Percentiles rank a stretch among this genome's conserved stretches.
Evolutionary conservation across 2,329 filamentous ascomycete species (phyloP).

Genomic region (Epichloe festucae): DNA sequence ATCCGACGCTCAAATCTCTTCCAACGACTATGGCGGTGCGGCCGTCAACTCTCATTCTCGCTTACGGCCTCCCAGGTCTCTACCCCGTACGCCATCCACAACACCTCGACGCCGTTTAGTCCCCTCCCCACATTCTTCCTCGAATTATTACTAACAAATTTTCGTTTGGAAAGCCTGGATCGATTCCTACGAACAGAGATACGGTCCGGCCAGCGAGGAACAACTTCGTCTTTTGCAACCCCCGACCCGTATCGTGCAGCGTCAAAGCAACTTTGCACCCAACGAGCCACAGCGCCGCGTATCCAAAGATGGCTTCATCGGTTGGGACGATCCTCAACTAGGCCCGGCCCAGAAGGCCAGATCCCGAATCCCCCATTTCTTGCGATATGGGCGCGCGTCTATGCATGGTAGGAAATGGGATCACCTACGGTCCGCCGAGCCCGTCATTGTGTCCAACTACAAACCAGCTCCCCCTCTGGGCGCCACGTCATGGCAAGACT

Average conservation of each 20-base stretch:
- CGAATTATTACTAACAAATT: slow-evolving; percentile 19
- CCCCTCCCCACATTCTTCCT: neutral
- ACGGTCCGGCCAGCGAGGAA: slow-evolving; percentile 24
- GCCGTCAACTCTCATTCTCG: slow-evolving; percentile 9
- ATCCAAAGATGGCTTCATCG: slow-evolving; percentile 35
- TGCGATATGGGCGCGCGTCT: slow-evolving; percentile 34
- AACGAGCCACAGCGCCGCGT: slow-evolving; percentile 27
- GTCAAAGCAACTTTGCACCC: slow-evolving; percentile 30
- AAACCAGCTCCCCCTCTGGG: slow-evolving; percentile 27
- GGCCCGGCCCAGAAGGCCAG: slow-evolving; percentile 21
- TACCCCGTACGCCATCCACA: slow-evolving; percentile 15
- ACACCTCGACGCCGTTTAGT: neutral
- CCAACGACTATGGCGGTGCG: slow-evolving; percentile 4
- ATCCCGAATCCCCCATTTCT: slow-evolving; percentile 29
- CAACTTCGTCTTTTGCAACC: slow-evolving; percentile 26
- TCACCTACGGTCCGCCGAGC: slow-evolving; percentile 44
- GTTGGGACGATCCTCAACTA: slow-evolving; percentile 25
- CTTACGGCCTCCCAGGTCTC: slow-evolving; percentile 15
- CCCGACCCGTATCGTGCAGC: slow-evolving; percentile 24
- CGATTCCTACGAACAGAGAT: slow-evolving; percentile 31
- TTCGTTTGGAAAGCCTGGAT: slow-evolving; percentile 36
- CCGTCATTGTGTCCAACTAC: slow-evolving; percentile 42
- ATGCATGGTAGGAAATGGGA: slow-evolving; percentile 43
- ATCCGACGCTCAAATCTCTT: slow-evolving; percentile 5
- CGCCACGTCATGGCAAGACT: slow-evolving; percentile 36